These are phyloP conservation scores for Simmondsia chinensis DNA, from an alignment of 148 eudicot species.

Conservation along the genomic window DNA sequence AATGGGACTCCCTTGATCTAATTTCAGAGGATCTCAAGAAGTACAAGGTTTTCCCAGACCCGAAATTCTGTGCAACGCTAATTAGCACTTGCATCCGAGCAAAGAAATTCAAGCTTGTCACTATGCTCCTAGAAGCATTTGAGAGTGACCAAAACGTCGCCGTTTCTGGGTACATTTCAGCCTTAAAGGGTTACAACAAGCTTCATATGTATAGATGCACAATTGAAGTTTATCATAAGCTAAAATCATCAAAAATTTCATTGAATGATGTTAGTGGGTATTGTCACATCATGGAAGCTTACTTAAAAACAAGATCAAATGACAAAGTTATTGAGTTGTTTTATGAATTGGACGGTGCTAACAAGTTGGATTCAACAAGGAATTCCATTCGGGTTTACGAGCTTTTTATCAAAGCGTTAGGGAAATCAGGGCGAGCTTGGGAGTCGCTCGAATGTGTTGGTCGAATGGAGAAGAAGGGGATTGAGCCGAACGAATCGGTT, in stretches of 20 bases:
- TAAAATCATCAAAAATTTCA: slow-evolving; percentile 27
- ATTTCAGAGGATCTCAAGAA: slow-evolving; percentile 34
- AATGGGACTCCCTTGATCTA: slow-evolving; percentile 36
- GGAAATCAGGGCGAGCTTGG: slow-evolving; percentile 38
- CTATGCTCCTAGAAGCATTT: slow-evolving; percentile 30
- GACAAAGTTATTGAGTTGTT: slow-evolving; percentile 49
- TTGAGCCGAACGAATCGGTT: slow-evolving; percentile 23
- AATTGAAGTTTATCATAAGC: slow-evolving; percentile 24
- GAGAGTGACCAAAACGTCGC: slow-evolving; percentile 24
- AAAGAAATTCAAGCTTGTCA: slow-evolving; percentile 50
- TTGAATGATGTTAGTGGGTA: slow-evolving; percentile 46
- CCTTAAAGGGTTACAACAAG: slow-evolving; percentile 67
- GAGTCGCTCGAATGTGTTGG: slow-evolving; percentile 58
- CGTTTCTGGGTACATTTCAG: slow-evolving; percentile 31
- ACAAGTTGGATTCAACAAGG: slow-evolving; percentile 12
- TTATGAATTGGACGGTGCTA: slow-evolving; percentile 28
- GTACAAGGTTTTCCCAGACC: slow-evolving; percentile 37
- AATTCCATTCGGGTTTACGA: slow-evolving; percentile 29
- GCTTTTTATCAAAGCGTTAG: slow-evolving; percentile 49
- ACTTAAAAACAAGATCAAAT: slow-evolving; percentile 29
- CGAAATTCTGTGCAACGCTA: slow-evolving; percentile 36
- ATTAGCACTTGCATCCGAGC: slow-evolving; percentile 46
- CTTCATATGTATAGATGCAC: slow-evolving; percentile 83
- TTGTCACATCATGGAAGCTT: slow-evolving; percentile 59
- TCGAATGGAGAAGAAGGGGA: slow-evolving; percentile 44